Evolutionary conservation across 306 rosid genomes (phyloP).

Genomic region (Cucurbita maxima): DNA sequence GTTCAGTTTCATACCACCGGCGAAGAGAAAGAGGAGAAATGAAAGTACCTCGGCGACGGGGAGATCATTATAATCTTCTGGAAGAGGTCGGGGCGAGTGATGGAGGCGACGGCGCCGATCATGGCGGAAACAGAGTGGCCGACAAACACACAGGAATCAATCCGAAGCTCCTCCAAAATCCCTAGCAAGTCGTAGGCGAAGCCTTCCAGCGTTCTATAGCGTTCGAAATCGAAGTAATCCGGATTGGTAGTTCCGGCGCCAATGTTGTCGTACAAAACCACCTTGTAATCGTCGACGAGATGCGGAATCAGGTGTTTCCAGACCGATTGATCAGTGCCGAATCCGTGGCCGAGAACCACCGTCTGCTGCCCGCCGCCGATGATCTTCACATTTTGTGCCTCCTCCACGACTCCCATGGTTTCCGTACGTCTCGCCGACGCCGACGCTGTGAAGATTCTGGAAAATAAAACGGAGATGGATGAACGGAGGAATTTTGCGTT

Average conservation of each 20-base stretch:
- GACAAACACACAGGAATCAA: conserved; percentile 47
- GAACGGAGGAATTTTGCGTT: neutral
- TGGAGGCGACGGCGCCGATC: conserved; percentile 52
- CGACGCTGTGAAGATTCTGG: too few species aligned
- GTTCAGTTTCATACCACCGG: neutral
- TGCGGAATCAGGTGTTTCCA: conserved; percentile 73
- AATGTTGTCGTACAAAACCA: conserved; percentile 61
- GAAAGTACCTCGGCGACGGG: conserved; percentile 46
- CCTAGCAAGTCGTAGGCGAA: conserved; percentile 52
- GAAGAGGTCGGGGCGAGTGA: conserved; percentile 61
- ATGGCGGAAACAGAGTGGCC: conserved; percentile 82
- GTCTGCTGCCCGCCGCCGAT: conserved; percentile 32
- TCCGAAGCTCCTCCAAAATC: conserved; percentile 38
- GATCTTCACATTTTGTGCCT: conserved; percentile 69
- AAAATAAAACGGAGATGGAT: too few species aligned
- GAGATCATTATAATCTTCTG: conserved; percentile 44
- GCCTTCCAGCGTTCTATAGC: conserved; percentile 54
- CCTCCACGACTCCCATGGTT: conserved; percentile 47
- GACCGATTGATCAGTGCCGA: conserved; percentile 75
- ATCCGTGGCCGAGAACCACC: conserved; percentile 58
- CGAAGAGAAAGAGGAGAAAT: neutral
- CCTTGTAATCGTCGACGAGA: conserved; percentile 34
- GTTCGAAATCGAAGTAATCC: conserved; percentile 65
- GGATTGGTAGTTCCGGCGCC: conserved; percentile 83
- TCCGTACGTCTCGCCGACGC: too few species aligned